These are phyloP conservation scores for Phragmites australis DNA, from an alignment of 176 grass and related monocot genomes.

Conservation along the genomic window DNA sequence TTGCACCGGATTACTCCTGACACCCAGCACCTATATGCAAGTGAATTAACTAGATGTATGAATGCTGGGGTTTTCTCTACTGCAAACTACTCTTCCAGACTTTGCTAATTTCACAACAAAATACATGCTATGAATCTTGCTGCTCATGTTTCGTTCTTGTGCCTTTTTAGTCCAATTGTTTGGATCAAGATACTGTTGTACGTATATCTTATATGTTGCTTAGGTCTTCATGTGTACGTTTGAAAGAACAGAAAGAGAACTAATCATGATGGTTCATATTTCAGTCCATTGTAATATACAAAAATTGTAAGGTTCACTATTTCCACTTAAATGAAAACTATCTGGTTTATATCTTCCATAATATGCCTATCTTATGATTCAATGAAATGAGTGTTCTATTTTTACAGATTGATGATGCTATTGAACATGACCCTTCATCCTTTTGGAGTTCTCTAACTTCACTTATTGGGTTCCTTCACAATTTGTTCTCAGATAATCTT, in stretches of 20 bases:
- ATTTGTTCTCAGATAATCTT: background rate
- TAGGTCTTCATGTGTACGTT: background rate
- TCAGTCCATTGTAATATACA: conserved; percentile 4
- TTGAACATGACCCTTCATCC: background rate
- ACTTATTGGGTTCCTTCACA: conserved; percentile 3
- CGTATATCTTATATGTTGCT: conserved; percentile 28
- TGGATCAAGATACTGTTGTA: conserved; percentile 7
- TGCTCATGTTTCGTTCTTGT: conserved; percentile 5
- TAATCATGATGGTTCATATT: background rate
- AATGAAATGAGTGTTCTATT: background rate
- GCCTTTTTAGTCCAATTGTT: conserved; percentile 16
- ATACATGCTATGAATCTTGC: background rate
- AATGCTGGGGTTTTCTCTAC: conserved; percentile 39
- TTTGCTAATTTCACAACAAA: conserved; percentile 29
- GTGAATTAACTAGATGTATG: conserved; percentile 94
- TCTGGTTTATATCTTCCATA: background rate
- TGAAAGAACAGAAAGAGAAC: conserved; percentile 27
- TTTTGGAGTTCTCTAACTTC: conserved; percentile 4
- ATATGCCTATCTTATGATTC: background rate
- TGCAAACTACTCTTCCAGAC: conserved; percentile 16
- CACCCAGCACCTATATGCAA: conserved; percentile 67
- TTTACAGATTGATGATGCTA: conserved; percentile 12
- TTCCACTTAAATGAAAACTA: conserved; percentile 6
- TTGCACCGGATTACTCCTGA: conserved; percentile 95
- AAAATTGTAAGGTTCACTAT: conserved; percentile 9